These are phyloP conservation scores for Mortierella claussenii DNA, from an alignment of 192 early-diverging fungal genomes.

Conservation along the genomic window DNA sequence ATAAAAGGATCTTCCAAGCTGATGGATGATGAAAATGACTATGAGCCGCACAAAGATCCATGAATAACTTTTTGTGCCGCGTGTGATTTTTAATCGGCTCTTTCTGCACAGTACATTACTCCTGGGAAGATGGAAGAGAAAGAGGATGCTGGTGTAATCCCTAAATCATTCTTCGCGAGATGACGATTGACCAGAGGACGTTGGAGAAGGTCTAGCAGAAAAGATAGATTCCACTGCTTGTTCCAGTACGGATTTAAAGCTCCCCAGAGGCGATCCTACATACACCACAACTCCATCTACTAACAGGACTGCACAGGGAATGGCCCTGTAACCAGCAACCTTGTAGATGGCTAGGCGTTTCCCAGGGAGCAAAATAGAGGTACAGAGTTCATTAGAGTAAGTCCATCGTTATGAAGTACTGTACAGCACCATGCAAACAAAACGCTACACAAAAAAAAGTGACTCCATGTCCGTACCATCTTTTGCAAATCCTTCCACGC, in stretches of 20 bases:
- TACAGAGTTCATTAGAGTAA: neutral
- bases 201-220: neutral
- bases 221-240: constrained; percentile 16
- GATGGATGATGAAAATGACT: neutral
- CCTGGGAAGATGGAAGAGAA: too few relatives aligned
- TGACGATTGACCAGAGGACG: constrained; percentile 12
- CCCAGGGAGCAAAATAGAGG: too few relatives aligned
- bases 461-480: constrained; percentile 17
- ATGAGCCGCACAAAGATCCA: too few relatives aligned
- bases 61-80: neutral
- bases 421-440: too few relatives aligned
- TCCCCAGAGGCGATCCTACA: constrained; percentile 30
- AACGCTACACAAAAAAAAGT: neutral
- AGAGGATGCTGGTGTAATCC: too few relatives aligned
- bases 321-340: constrained; percentile 36
- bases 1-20: neutral
- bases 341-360: constrained; percentile 47
- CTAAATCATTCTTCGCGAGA: constrained; percentile 26
- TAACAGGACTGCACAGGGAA: constrained; percentile 30
- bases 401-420: neutral
- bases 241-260: constrained; percentile 23
- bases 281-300: constrained; percentile 36
- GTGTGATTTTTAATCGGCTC: too few relatives aligned
- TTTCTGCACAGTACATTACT: too few relatives aligned
- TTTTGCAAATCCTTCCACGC: constrained; percentile 47